Conservation (phyloP, 2,329 filamentous ascomycete species). For the Fusarium cicatricum region DNA sequence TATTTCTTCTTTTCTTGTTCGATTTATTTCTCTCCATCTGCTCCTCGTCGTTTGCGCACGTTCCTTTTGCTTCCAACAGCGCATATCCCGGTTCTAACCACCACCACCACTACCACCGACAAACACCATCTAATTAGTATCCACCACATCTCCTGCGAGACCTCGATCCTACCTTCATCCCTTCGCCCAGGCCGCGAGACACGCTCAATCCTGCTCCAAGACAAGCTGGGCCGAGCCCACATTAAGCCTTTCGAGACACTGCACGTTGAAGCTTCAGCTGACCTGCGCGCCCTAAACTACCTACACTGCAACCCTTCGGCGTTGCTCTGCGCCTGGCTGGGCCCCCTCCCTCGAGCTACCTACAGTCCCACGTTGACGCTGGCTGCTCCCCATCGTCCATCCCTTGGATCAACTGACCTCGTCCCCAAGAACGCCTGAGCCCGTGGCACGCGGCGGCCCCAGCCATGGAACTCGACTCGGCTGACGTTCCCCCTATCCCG, state of each 20-base stretch:
- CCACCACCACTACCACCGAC: background rate
- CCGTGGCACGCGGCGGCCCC: slow-evolving; percentile 25
- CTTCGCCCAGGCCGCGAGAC: background rate
- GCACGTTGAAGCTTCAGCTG: background rate
- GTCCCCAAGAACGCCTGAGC: slow-evolving; percentile 9
- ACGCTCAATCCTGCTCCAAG: background rate
- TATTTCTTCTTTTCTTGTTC: background rate
- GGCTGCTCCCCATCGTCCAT: background rate
- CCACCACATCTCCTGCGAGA: background rate
- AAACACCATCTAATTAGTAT: slow-evolving; percentile 3
- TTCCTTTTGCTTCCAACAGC: background rate
- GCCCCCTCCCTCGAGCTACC: background rate
- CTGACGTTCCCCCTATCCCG: slow-evolving; percentile 46
- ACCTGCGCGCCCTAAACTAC: background rate
- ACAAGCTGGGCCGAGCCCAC: slow-evolving; percentile 1
- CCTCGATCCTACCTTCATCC: background rate
- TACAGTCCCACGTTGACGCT: background rate
- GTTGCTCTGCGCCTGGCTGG: background rate
- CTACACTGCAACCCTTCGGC: background rate
- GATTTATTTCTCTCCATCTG: background rate
- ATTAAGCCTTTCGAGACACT: background rate
- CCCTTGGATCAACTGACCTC: slow-evolving; percentile 25
- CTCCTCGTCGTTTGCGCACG: background rate
- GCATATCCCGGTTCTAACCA: background rate
- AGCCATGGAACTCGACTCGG: slow-evolving; percentile 43